phyloP scores from a whole-genome alignment of 495 filamentous ascomycete species.

The Chaetomium fimeti region DNA sequence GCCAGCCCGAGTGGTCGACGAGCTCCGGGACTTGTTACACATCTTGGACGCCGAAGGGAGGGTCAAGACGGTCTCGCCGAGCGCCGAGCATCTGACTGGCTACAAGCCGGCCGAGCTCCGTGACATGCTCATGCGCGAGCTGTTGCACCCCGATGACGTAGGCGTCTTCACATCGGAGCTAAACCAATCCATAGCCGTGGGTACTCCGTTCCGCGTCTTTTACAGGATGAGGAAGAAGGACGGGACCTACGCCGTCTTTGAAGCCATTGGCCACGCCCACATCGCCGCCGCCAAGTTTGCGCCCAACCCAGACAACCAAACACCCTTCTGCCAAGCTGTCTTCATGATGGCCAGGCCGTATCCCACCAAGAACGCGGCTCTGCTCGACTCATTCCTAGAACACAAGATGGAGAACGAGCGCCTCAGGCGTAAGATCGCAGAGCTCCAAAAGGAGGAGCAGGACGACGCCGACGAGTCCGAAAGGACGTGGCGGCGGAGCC shows the following conservation, averaged over 20 bases:
- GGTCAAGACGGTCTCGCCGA: constrained; percentile 82
- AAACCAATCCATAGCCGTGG: constrained; percentile 85
- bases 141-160: constrained; percentile 86
- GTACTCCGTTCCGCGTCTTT: constrained; percentile 78
- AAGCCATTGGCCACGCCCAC: constrained; percentile 89
- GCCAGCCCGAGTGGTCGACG: constrained; percentile 83
- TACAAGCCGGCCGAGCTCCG: constrained; percentile 67
- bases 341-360: constrained; percentile 95
- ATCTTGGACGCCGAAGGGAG: constrained; percentile 81
- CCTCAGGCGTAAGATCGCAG: constrained; percentile 75
- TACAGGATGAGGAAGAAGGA: constrained; percentile 81
- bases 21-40: constrained; percentile 84
- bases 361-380: constrained; percentile 76
- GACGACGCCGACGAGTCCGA: constrained; percentile 64
- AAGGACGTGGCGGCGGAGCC: constrained; percentile 51
- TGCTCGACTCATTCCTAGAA: constrained; percentile 92
- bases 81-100: constrained; percentile 73
- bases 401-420: constrained; percentile 98
- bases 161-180: constrained; percentile 83
- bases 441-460: constrained; percentile 80
- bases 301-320: constrained; percentile 60
- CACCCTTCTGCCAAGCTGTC: constrained; percentile 78
- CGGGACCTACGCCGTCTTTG: constrained; percentile 73
- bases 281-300: constrained; percentile 65
- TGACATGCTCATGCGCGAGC: constrained; percentile 70